Evolutionary conservation across 2,329 filamentous ascomycete species (phyloP).

Genomic region (Sarocladium kiliense): DNA sequence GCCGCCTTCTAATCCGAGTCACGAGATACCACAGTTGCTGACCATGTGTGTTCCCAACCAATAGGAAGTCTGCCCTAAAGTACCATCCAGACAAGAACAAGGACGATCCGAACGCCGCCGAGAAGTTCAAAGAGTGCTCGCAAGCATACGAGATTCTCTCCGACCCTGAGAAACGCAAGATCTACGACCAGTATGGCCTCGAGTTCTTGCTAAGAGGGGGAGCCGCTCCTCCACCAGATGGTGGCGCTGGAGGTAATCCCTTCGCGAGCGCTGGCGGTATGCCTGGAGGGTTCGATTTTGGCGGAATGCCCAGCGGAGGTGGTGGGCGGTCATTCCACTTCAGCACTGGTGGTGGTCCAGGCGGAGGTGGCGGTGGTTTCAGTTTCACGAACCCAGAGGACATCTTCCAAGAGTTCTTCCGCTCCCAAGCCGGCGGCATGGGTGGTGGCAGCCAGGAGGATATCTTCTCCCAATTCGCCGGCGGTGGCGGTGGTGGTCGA

Average conservation of each 20-base stretch:
- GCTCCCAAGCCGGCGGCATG: constrained; percentile 37
- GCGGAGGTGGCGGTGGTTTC: constrained; percentile 61
- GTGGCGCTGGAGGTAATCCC: constrained; percentile 49
- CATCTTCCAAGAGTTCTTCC: constrained; percentile 82
- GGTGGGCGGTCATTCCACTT: constrained; percentile 60
- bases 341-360: constrained; percentile 46
- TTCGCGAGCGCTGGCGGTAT: constrained; percentile 54
- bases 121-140: constrained; percentile 97
- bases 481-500: constrained; percentile 22
- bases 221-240: constrained; percentile 59
- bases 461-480: constrained; percentile 44
- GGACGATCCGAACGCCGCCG: constrained; percentile 74
- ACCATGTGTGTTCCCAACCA: constrained; percentile 20
- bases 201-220: constrained; percentile 82
- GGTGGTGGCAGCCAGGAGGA: constrained; percentile 40
- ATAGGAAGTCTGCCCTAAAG: constrained; percentile 80
- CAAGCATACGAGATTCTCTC: constrained; percentile 98
- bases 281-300: constrained; percentile 41
- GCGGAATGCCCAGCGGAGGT: constrained; percentile 38
- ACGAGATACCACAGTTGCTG: constrained; percentile 21
- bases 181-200: constrained; percentile 90
- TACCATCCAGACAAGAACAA: constrained; percentile 98
- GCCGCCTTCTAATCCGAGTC: neutral
- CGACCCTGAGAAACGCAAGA: constrained; percentile 93
- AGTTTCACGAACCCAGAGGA: constrained; percentile 77